Evolutionary conservation across 768 basidiomycete genomes (phyloP), one percentile per base, ranked within the genome.

Genomic region (Pleurotus pulmonarius): DNA sequence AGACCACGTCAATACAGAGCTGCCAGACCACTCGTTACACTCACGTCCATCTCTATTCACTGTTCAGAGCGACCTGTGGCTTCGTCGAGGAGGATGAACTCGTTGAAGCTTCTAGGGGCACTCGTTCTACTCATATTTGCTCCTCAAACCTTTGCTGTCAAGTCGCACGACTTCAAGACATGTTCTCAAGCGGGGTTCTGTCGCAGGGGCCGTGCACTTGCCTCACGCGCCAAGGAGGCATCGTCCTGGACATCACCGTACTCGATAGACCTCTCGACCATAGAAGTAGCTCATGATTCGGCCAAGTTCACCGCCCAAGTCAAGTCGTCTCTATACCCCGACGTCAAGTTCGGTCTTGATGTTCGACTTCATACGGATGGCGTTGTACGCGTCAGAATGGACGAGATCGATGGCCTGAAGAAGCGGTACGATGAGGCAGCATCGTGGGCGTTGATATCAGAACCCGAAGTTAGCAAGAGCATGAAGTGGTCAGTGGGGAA

Each of bases 141-240:
- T 45, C 70, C 74, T 41, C 67, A 74, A 56, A 67, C 76, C 5
- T 62, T 79, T 25, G 83, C 87, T 37, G 83, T 91, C 72, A 91
- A 91, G 74, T 74, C 78, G 16, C 80, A 88, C 58, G 93, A 98
- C 71, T 99, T 95, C 81, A 98, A 97, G 72, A 92, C 85, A 56
- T 98, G 97, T 66, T 79, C 81, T n/a, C 92, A 98, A 70, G 83
- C 93, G 0, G 94, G 91, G 16, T 98, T 99, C 73, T 98, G 97
- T 76, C 83, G 92, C 59, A 69, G 80, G 58, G 92, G 95, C 49
- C 86, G 96, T 46, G 90, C 88, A 0, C 83, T 99, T 45, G 83
- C 93, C 24, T 59, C 69, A 76, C 60, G 93, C 89, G 92, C 18
- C 4, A 75, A 75, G 40, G 82, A 82, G 53, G 77, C 79, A 6